phyloP scores from a whole-genome alignment of 768 basidiomycete genomes.

The Rhizopogon vinicolor region DNA sequence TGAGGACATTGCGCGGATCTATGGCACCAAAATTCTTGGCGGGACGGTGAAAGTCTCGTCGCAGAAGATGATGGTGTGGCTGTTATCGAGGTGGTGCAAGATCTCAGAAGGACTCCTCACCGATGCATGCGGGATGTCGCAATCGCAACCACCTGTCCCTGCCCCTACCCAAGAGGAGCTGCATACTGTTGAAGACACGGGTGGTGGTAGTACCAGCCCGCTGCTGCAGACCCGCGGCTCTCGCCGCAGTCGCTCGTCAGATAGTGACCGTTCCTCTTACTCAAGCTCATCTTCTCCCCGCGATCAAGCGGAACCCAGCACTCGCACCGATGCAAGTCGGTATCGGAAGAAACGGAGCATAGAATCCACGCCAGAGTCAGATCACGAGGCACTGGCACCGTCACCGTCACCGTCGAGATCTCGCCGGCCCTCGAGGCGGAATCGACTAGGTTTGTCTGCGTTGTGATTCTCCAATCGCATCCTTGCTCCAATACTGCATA shows the following conservation, averaged over 20 bases:
- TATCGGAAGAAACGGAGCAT: conserved; percentile 13
- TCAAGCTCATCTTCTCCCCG: conserved; percentile 8
- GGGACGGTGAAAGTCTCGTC: conserved; percentile 20
- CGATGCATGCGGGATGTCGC: conserved; percentile 20
- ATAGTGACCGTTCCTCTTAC: background rate
- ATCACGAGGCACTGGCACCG: background rate
- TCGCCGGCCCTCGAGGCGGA: background rate
- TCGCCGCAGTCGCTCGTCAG: conserved; percentile 2
- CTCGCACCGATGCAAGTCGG: background rate
- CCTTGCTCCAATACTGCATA: background rate
- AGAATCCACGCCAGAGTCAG: conserved; percentile 2
- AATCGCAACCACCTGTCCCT: background rate
- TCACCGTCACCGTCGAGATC: background rate
- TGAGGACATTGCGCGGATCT: conserved; percentile 42
- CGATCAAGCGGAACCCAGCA: conserved; percentile 8
- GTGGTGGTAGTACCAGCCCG: background rate
- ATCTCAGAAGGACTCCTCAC: conserved; percentile 21
- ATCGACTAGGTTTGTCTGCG: conserved; percentile 2
- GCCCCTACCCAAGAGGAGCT: conserved; percentile 4
- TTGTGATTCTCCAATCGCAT: conserved; percentile 1
- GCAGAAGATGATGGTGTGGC: conserved; percentile 29
- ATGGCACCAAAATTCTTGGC: conserved; percentile 38
- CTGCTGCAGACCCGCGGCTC: conserved; percentile 5
- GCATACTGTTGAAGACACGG: background rate
- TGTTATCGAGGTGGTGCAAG: conserved; percentile 22